These are phyloP conservation scores for Pseudonitzschia pungens DNA, from an alignment of 108 stramenopile genomes.

Conservation along the genomic window DNA sequence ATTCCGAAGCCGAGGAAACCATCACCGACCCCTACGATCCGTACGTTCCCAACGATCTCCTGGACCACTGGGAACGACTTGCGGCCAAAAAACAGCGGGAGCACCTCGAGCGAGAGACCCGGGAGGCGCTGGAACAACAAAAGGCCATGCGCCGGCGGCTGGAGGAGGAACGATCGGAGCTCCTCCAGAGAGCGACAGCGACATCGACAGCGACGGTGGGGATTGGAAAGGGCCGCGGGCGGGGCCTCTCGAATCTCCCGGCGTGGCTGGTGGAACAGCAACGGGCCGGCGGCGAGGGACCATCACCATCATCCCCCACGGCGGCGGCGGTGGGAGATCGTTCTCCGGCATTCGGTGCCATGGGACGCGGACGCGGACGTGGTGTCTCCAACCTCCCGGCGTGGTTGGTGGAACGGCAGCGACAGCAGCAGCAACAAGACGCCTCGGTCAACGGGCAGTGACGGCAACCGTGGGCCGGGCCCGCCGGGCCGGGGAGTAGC, in stretches of 20 bases:
- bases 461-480: too few species aligned
- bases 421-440: conserved; percentile 47
- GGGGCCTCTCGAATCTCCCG: conserved; percentile 72
- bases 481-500: too few species aligned
- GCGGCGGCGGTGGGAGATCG: neutral
- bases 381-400: conserved; percentile 82
- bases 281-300: neutral
- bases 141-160: conserved; percentile 48
- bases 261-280: conserved; percentile 84
- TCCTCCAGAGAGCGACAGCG: conserved; percentile 8
- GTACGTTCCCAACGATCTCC: conserved; percentile 76
- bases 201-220: neutral
- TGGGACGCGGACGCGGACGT: conserved; percentile 64
- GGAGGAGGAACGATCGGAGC: conserved; percentile 57
- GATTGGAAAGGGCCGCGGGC: conserved; percentile 55
- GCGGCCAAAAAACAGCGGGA: conserved; percentile 40
- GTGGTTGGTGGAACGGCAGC: conserved; percentile 80
- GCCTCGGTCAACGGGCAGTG: neutral
- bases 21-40: conserved; percentile 75
- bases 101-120: conserved; percentile 50
- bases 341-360: neutral
- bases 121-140: conserved; percentile 60
- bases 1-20: conserved; percentile 3
- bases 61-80: conserved; percentile 72
- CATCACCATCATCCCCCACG: neutral